Evolutionary conservation across 1,284 basidiomycete genomes (phyloP).

Genomic region (Stereum hirsutum): DNA sequence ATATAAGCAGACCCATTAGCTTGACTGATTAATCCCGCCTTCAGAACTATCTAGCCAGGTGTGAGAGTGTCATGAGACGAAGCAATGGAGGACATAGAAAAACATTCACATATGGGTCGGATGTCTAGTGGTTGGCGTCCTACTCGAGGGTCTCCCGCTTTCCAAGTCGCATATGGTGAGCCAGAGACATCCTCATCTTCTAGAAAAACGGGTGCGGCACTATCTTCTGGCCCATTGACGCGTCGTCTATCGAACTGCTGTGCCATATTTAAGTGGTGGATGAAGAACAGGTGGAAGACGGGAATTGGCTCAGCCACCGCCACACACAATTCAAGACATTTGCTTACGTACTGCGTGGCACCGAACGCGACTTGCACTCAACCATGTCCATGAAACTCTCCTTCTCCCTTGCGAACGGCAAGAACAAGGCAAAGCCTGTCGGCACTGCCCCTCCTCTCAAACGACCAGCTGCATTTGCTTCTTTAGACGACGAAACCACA

Average conservation of each 20-base stretch:
- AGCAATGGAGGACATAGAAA: constrained; percentile 8
- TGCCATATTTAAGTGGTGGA: too few relatives aligned
- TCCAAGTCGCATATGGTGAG: constrained; percentile 17
- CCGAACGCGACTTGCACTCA: too few relatives aligned
- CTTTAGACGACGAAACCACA: constrained; percentile 53
- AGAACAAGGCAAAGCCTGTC: constrained; percentile 35
- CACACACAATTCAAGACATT: too few relatives aligned
- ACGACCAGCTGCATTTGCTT: constrained; percentile 50
- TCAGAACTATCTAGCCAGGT: constrained; percentile 52
- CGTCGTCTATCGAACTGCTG: constrained; percentile 72
- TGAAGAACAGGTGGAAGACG: too few relatives aligned
- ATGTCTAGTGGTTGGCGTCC: constrained; percentile 54
- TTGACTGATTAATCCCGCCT: constrained; percentile 84
- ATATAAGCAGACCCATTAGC: constrained; percentile 95
- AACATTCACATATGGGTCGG: constrained; percentile 72
- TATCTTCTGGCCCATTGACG: constrained; percentile 83
- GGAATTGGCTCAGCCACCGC: too few relatives aligned
- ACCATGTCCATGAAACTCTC: constrained; percentile 65
- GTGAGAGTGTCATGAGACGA: not conserved
- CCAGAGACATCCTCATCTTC: constrained; percentile 30
- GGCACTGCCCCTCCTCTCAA: constrained; percentile 47
- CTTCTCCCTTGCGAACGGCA: constrained; percentile 59
- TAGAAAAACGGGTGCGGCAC: constrained; percentile 56
- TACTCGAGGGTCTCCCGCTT: constrained; percentile 29
- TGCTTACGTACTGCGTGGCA: constrained; percentile 6